phyloP scores from a whole-genome alignment of 1,139 yeast genomes.

The Suhomyces taliae region DNA sequence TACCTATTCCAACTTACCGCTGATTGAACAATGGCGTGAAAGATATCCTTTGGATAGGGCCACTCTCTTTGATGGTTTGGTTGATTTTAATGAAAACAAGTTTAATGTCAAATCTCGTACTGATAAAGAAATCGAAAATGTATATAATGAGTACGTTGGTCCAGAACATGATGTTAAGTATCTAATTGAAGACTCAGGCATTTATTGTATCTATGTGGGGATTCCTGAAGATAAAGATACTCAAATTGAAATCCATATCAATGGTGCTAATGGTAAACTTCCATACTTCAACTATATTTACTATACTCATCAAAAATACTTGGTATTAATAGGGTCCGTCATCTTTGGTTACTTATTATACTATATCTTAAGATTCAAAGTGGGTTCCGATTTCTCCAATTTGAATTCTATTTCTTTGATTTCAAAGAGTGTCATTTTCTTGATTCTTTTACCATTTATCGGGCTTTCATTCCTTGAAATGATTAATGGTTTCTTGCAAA shows the following conservation, averaged over 20 bases:
- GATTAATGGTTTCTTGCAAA: constrained; percentile 18
- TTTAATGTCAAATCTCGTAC: constrained; percentile 6
- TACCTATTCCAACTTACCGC: constrained; percentile 24
- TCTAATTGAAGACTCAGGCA: constrained; percentile 26
- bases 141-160: constrained; percentile 8
- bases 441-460: constrained; percentile 27
- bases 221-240: constrained; percentile 19
- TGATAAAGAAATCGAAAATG: constrained; percentile 6
- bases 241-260: constrained; percentile 21
- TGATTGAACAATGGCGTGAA: constrained; percentile 15
- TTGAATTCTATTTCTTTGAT: constrained; percentile 36
- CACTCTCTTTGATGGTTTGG: constrained; percentile 14
- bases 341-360: constrained; percentile 26
- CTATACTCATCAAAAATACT: constrained; percentile 22
- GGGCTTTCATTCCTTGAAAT: constrained; percentile 12
- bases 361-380: constrained; percentile 28
- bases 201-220: constrained; percentile 37
- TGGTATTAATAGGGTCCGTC: constrained; percentile 17
- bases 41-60: constrained; percentile 10
- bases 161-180: constrained; percentile 14
- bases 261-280: constrained; percentile 32
- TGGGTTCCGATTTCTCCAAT: constrained; percentile 31
- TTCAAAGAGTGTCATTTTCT: constrained; percentile 34
- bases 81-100: constrained; percentile 11
- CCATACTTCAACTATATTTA: constrained; percentile 18